Evolutionary conservation across 768 basidiomycete species (phyloP).

Genomic region (Lanmaoa pseudosensibilis): DNA sequence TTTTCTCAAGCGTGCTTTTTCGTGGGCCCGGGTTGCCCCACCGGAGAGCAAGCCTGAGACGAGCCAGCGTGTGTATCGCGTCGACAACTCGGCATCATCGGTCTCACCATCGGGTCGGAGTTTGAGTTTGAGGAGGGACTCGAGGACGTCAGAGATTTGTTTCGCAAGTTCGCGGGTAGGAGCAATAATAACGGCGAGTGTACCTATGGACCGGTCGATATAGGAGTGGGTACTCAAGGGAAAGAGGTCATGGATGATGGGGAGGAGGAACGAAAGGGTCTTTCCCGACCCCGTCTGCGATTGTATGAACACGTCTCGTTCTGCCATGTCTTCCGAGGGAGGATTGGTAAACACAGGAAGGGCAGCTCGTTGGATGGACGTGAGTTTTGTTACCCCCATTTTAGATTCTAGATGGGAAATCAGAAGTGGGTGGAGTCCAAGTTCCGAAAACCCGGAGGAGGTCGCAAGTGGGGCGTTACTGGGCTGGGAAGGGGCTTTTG

Average conservation of each 20-base stretch:
- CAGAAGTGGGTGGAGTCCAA: slow-evolving; percentile 83
- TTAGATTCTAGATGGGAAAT: slow-evolving; percentile 74
- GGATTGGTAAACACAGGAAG: slow-evolving; percentile 60
- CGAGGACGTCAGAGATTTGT: slow-evolving; percentile 95
- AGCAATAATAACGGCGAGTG: slow-evolving; percentile 90
- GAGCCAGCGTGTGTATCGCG: slow-evolving; percentile 81
- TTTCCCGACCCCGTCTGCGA: slow-evolving; percentile 98
- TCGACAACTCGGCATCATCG: slow-evolving; percentile 44
- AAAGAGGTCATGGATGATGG: slow-evolving; percentile 92
- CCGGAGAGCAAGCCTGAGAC: slow-evolving; percentile 92
- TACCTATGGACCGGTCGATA: slow-evolving; percentile 93
- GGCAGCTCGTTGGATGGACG: slow-evolving; percentile 81
- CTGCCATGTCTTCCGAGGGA: slow-evolving; percentile 36
- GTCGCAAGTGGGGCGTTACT: slow-evolving; percentile 83
- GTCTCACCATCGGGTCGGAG: slow-evolving; percentile 58
- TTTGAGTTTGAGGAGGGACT: slow-evolving; percentile 73
- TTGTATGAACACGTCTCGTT: slow-evolving; percentile 87
- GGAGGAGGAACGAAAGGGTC: slow-evolving; percentile 89
- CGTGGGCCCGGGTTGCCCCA: slow-evolving; percentile 91
- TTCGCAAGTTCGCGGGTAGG: slow-evolving; percentile 96
- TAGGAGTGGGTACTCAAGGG: slow-evolving; percentile 87
- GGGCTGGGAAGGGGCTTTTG: slow-evolving; percentile 43
- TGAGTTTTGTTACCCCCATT: slow-evolving; percentile 82
- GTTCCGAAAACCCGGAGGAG: slow-evolving; percentile 74
- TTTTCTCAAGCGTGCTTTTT: slow-evolving; percentile 93